phyloP scores from a whole-genome alignment of 148 eudicot species.

The Mesembryanthemum crystallinum region DNA sequence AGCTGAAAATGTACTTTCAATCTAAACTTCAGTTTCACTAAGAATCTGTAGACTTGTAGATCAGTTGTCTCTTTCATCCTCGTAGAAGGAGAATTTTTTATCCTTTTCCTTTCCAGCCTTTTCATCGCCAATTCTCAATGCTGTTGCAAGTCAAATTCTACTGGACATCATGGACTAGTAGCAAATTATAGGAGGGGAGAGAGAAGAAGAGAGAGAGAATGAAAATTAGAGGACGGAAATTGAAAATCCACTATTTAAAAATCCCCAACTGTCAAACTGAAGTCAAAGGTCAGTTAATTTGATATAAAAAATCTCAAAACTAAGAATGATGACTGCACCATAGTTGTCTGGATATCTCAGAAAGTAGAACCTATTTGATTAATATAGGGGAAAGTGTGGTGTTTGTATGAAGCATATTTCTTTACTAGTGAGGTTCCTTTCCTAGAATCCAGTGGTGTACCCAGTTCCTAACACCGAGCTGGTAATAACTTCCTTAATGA shows the following conservation, averaged over 20 bases:
- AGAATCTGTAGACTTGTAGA: neutral
- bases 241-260: neutral
- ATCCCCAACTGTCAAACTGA: neutral
- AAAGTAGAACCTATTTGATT: neutral
- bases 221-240: neutral
- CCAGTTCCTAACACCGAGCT: too few relatives aligned
- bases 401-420: constrained; percentile 5
- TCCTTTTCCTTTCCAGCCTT: neutral
- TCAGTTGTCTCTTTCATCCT: neutral
- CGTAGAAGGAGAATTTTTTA: neutral
- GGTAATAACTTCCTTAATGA: neutral
- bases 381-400: neutral
- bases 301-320: neutral
- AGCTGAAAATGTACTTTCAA: neutral
- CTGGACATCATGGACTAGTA: neutral
- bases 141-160: neutral
- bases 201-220: neutral
- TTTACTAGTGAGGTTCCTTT: neutral
- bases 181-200: neutral
- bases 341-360: neutral
- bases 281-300: neutral
- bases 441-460: neutral
- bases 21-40: neutral
- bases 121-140: neutral
- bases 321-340: neutral